phyloP scores from a whole-genome alignment of 2,329 filamentous ascomycete genomes.

The Sporothrix globosa region DNA sequence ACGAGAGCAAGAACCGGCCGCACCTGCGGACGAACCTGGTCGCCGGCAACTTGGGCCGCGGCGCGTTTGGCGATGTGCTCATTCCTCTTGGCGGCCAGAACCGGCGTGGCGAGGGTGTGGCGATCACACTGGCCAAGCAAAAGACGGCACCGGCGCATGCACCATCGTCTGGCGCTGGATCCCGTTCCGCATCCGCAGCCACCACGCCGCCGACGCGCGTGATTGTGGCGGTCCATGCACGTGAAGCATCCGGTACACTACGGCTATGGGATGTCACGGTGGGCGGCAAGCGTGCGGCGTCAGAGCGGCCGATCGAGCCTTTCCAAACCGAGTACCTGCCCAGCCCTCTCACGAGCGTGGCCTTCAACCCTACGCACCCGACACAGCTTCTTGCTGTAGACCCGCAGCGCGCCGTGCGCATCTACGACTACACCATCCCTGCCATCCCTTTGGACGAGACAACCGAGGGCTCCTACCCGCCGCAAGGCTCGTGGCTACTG shows the following conservation, averaged over 20 bases:
- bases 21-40: conserved; percentile 57
- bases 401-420: conserved; percentile 58
- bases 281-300: conserved; percentile 42
- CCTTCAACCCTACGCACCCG: conserved; percentile 63
- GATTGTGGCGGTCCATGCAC: conserved; percentile 63
- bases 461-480: conserved; percentile 55
- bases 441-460: conserved; percentile 57
- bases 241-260: conserved; percentile 62
- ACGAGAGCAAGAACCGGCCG: conserved; percentile 59
- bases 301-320: conserved; percentile 47
- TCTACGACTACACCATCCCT: conserved; percentile 63
- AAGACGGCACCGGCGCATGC: conserved; percentile 33
- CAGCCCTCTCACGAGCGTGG: conserved; percentile 57
- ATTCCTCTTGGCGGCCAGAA: conserved; percentile 58
- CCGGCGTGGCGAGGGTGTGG: conserved; percentile 57
- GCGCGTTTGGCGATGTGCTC: conserved; percentile 66
- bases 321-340: conserved; percentile 66
- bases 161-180: conserved; percentile 24
- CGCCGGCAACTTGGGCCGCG: conserved; percentile 59
- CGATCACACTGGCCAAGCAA: conserved; percentile 49
- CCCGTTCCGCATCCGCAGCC: conserved; percentile 36
- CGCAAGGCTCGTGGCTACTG: conserved; percentile 66
- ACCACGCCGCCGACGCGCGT: conserved; percentile 45
- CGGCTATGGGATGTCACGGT: conserved; percentile 62
- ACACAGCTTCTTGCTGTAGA: conserved; percentile 63